A percentile compares a stretch with the other conserved stretches of the same genome.
Conservation (phyloP, 805 yeast species). For the Saccharomycopsis olivae region DNA sequence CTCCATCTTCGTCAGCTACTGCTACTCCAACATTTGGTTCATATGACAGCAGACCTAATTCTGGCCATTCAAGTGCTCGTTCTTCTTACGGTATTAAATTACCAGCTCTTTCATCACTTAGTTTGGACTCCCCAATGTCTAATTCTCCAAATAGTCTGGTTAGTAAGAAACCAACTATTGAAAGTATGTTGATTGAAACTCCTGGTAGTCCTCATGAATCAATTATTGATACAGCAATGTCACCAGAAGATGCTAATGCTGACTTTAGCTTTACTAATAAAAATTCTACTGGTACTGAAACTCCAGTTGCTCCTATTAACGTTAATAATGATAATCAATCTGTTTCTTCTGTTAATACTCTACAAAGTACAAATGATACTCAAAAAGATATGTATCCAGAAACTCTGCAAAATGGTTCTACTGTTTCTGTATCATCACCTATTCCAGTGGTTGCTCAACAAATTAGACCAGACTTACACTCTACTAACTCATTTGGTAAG, state of each 20-base stretch:
- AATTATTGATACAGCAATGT: slow-evolving; percentile 7
- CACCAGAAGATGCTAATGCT: background rate
- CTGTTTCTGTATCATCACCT: no score
- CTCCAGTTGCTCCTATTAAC: no score
- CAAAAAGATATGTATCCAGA: background rate
- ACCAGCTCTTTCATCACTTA: slow-evolving; percentile 11
- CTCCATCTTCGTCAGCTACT: background rate
- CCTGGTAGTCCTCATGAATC: slow-evolving; percentile 1
- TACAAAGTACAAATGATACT: background rate
- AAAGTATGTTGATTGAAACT: slow-evolving; percentile 6
- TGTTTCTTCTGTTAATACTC: slow-evolving; percentile 1
- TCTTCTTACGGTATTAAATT: background rate
- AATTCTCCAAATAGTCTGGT: slow-evolving; percentile 1
- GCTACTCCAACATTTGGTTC: slow-evolving; percentile 9
- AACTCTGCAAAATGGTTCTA: no score
- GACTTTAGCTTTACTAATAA: slow-evolving; percentile 7
- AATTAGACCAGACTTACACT: background rate
- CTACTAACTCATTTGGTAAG: background rate
- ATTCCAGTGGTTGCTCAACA: no score
- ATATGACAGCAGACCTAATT: slow-evolving; percentile 1
- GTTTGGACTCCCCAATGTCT: slow-evolving; percentile 4
- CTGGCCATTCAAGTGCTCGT: background rate
- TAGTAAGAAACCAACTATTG: slow-evolving; percentile 16
- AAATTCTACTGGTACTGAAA: background rate
- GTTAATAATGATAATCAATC: slow-evolving; percentile 1